Percentiles rank a stretch among this genome's conserved stretches.
These are phyloP conservation scores for Russula brevipes DNA, from an alignment of 768 basidiomycete genomes.

Conservation along the genomic window DNA sequence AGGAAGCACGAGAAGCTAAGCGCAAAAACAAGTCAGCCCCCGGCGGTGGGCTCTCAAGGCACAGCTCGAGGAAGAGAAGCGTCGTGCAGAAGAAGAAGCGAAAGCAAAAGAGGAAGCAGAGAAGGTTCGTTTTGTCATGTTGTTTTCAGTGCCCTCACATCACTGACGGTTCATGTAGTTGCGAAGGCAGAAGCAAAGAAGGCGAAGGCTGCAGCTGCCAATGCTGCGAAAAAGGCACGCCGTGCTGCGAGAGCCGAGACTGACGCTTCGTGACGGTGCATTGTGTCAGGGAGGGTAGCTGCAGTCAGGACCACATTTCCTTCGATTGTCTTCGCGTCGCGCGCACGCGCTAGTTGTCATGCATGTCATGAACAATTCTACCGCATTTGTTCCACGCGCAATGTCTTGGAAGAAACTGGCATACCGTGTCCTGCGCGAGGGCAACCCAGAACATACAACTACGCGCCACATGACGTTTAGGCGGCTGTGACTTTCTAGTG, in stretches of 20 bases:
- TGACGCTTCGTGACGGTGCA: conserved; percentile 10
- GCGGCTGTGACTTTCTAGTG: not conserved
- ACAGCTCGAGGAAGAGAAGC: conserved; percentile 52
- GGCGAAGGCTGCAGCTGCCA: conserved; percentile 78
- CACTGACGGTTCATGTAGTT: conserved; percentile 28
- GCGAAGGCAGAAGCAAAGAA: conserved; percentile 77
- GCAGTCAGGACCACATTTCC: not conserved
- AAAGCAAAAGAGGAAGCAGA: conserved; percentile 80
- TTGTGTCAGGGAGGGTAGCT: not conserved
- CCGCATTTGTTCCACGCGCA: not conserved
- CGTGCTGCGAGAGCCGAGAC: conserved; percentile 55
- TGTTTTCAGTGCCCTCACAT: not conserved
- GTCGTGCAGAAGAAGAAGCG: conserved; percentile 66
- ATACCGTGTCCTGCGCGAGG: not conserved
- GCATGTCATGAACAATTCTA: not conserved
- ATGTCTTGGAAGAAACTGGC: not conserved
- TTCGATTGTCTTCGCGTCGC: not conserved
- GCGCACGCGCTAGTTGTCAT: not conserved
- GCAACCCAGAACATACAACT: no score
- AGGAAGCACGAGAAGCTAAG: conserved; percentile 89
- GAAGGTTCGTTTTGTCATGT: conserved; percentile 44
- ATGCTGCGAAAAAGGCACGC: conserved; percentile 86
- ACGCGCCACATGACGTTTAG: not conserved
- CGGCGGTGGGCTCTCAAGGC: conserved; percentile 45
- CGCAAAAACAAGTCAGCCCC: conserved; percentile 53